These are phyloP conservation scores for Phaeodactylum tricornutum DNA, from an alignment of 108 stramenopile genomes.

Conservation along the genomic window DNA sequence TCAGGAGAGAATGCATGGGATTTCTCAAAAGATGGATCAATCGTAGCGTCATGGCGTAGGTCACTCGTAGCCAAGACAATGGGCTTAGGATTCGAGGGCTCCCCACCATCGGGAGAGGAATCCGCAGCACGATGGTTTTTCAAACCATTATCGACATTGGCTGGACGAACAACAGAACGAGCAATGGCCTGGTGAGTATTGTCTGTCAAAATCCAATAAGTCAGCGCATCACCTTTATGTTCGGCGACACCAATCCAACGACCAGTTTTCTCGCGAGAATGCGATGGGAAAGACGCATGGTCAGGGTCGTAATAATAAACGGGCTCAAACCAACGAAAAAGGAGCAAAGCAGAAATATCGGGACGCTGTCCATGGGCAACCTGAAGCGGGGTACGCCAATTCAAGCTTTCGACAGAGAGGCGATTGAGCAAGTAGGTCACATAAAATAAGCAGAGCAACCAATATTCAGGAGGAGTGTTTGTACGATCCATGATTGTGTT, in stretches of 20 bases:
- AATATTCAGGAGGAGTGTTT: constrained; percentile 9
- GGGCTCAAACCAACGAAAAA: constrained; percentile 3
- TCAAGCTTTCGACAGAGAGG: not conserved
- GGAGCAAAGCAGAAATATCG: constrained; percentile 2
- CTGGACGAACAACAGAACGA: constrained; percentile 11
- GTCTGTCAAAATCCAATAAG: constrained; percentile 9
- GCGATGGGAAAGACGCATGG: not conserved
- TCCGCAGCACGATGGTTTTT: too few species aligned
- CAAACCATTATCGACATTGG: too few species aligned
- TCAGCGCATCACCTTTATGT: constrained; percentile 21
- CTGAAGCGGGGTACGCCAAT: too few species aligned
- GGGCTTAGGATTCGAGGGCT: too few species aligned
- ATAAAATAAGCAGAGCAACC: constrained; percentile 14
- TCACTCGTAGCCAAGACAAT: too few species aligned
- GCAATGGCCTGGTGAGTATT: constrained; percentile 1
- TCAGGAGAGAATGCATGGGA: too few species aligned
- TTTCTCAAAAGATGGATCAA: too few species aligned
- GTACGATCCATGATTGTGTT: constrained; percentile 14
- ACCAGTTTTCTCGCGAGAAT: constrained; percentile 1
- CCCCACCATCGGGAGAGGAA: too few species aligned
- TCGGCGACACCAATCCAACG: constrained; percentile 18
- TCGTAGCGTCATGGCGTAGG: too few species aligned
- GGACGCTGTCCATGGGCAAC: not conserved
- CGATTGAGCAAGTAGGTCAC: too few species aligned
- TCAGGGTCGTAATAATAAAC: constrained; percentile 6